Evolutionary conservation across 1,284 basidiomycete genomes (phyloP).

Genomic region (Pyrrhoderma noxium): DNA sequence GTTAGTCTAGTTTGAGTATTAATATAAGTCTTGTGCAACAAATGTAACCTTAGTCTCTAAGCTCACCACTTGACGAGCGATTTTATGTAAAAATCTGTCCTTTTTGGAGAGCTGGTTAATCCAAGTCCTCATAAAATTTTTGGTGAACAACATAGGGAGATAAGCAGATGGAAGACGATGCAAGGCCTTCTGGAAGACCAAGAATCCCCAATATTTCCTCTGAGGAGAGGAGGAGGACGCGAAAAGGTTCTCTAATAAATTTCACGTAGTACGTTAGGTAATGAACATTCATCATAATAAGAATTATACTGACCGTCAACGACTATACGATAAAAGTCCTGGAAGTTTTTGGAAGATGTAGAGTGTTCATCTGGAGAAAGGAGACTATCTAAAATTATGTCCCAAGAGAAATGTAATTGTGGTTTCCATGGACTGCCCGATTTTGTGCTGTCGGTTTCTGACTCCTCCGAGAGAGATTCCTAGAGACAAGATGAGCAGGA

Average conservation of each 20-base stretch:
- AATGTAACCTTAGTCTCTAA: slow-evolving; percentile 4
- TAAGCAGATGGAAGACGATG: slow-evolving; percentile 58
- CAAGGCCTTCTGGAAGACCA: slow-evolving; percentile 80
- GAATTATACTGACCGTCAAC: slow-evolving; percentile 67
- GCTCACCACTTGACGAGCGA: slow-evolving; percentile 72
- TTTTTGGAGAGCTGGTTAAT: slow-evolving; percentile 89
- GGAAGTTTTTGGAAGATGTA: slow-evolving; percentile 56
- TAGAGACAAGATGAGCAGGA: not conserved
- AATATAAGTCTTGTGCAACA: not conserved
- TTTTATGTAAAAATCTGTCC: slow-evolving; percentile 86
- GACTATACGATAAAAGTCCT: slow-evolving; percentile 84
- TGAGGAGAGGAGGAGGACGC: slow-evolving; percentile 78
- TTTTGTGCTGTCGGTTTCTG: slow-evolving; percentile 48
- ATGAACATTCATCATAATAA: not conserved
- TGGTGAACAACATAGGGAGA: slow-evolving; percentile 85
- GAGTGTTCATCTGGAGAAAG: slow-evolving; percentile 42
- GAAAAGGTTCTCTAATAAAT: slow-evolving; percentile 73
- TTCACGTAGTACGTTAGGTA: not conserved
- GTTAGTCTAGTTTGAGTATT: slow-evolving; percentile 42
- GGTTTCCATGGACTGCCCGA: slow-evolving; percentile 76
- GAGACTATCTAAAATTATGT: slow-evolving; percentile 71
- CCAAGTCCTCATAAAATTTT: slow-evolving; percentile 95
- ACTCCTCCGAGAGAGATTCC: slow-evolving; percentile 37
- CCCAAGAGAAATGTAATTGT: slow-evolving; percentile 91
- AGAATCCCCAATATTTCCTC: slow-evolving; percentile 94